phyloP scores from a whole-genome alignment of 140 eudicot species.

The Anethum foeniculum region DNA sequence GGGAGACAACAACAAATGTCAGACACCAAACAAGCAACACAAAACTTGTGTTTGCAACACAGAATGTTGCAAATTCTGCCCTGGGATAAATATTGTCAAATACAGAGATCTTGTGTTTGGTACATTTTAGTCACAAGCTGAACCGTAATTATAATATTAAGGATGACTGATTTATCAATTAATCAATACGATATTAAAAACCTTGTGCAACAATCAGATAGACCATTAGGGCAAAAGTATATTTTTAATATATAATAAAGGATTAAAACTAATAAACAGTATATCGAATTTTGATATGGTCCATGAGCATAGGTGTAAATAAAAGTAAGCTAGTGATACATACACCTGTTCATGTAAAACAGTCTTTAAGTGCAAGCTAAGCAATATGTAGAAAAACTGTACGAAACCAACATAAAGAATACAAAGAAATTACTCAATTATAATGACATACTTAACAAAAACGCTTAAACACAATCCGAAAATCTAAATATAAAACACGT shows the following conservation, averaged over 20 bases:
- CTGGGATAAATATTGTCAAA: not conserved
- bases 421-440: not conserved
- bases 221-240: not conserved
- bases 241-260: not conserved
- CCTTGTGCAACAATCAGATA: not conserved
- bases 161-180: not conserved
- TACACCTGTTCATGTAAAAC: not conserved
- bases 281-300: not conserved
- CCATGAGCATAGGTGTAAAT: not conserved
- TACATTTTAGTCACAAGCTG: not conserved
- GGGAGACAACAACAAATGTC: slow-evolving; percentile 4
- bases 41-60: not conserved
- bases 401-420: not conserved
- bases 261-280: not conserved
- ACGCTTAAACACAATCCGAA: not conserved
- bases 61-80: not conserved
- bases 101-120: not conserved
- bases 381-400: not conserved
- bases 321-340: not conserved
- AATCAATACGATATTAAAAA: not conserved
- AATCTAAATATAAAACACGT: not conserved
- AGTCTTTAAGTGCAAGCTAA: slow-evolving; percentile 2
- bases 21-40: slow-evolving; percentile 8
- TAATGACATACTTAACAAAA: not conserved
- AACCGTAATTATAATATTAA: not conserved